A percentile compares a stretch with the other conserved stretches of the same genome.
Evolutionary conservation across 2,329 filamentous ascomycete genomes (phyloP).

Genomic region (Seiridium cupressi): DNA sequence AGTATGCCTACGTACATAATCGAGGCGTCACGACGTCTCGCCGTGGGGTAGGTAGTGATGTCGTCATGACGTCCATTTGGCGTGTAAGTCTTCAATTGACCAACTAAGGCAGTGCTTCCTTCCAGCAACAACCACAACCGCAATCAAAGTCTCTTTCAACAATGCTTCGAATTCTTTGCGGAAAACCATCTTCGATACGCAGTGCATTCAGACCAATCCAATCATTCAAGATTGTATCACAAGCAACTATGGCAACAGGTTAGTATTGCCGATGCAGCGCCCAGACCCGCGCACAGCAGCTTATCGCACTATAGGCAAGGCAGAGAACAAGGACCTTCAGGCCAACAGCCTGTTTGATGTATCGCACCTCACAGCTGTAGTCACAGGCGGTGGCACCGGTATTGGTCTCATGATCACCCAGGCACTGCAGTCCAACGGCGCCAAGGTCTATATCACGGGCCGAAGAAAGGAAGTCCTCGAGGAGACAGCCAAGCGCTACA

Average conservation of each 20-base stretch:
- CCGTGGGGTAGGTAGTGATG: not conserved
- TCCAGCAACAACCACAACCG: not conserved
- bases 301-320: not conserved
- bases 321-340: conserved; percentile 4
- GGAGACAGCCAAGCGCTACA: conserved; percentile 6
- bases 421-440: conserved; percentile 16
- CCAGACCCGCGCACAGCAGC: not conserved
- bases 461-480: conserved; percentile 14
- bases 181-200: not conserved
- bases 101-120: not conserved
- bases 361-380: conserved; percentile 11
- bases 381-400: conserved; percentile 13
- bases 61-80: not conserved
- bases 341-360: conserved; percentile 8
- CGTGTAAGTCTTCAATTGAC: not conserved
- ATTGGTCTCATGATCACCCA: conserved; percentile 14
- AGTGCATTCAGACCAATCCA: conserved; percentile 5
- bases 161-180: conserved; percentile 1
- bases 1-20: too few relatives aligned
- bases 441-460: conserved; percentile 18
- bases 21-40: not conserved
- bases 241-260: conserved; percentile 9
- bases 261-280: not conserved
- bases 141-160: not conserved
- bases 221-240: not conserved